Conservation (phyloP, 73 alveolate genomes). For the Stentor roeselii region DNA sequence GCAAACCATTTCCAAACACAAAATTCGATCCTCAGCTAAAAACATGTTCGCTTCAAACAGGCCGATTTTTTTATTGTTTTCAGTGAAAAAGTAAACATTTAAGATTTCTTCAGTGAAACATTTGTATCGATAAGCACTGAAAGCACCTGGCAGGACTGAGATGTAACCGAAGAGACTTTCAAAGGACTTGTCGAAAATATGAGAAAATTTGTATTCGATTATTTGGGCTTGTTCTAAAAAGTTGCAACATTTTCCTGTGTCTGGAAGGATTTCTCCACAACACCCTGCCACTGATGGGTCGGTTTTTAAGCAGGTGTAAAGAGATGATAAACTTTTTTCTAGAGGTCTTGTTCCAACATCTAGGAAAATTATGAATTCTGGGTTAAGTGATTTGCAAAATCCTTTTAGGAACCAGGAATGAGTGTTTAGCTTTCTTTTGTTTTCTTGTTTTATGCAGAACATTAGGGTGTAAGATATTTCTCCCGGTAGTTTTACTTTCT, state of each 20-base stretch:
- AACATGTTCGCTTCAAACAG: background rate
- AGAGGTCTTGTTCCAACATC: constrained; percentile 47
- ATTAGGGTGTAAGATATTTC: no score
- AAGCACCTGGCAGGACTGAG: constrained; percentile 41
- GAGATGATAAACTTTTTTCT: background rate
- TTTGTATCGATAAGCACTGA: constrained; percentile 29
- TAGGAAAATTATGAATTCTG: constrained; percentile 37
- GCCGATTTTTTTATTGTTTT: no score
- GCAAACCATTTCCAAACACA: constrained; percentile 1
- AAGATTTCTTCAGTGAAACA: no score
- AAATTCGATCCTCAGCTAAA: constrained; percentile 14
- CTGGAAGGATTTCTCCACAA: constrained; percentile 3
- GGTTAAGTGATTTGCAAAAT: constrained; percentile 36
- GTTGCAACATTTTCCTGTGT: no score
- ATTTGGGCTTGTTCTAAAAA: background rate
- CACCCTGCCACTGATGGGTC: constrained; percentile 1
- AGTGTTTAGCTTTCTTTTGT: no score
- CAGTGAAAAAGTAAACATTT: no score
- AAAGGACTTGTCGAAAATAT: constrained; percentile 10
- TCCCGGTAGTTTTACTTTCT: no score
- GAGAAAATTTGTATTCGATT: constrained; percentile 6
- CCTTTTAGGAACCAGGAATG: constrained; percentile 48
- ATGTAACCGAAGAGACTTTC: constrained; percentile 1
- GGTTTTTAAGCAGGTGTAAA: background rate
- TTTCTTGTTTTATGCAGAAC: no score